Evolutionary conservation across 139 green algal species (phyloP).

Genomic region (Yamagishiella unicocca): DNA sequence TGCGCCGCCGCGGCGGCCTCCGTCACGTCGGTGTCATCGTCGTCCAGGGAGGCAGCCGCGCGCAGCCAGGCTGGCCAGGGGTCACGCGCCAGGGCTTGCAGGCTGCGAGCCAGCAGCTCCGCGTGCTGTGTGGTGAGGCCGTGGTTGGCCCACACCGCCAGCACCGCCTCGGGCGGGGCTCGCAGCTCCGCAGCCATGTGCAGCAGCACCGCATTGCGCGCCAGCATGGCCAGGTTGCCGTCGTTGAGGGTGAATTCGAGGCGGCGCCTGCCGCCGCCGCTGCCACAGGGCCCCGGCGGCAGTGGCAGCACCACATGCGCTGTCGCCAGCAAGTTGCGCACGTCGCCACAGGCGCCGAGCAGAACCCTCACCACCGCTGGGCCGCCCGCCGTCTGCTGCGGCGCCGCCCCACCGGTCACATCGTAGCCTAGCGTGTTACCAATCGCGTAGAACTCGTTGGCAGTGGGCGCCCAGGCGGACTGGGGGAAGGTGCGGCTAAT

Average conservation of each 20-base stretch:
- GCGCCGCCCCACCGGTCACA: not conserved
- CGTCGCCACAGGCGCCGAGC: constrained; percentile 43
- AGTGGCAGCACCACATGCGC: not conserved
- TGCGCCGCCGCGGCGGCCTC: not conserved
- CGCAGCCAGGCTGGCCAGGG: constrained; percentile 47
- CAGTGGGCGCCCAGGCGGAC: constrained; percentile 18
- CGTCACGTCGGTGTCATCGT: not conserved
- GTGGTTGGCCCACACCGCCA: constrained; percentile 49
- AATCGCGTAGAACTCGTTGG: constrained; percentile 49
- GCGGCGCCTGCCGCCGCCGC: not conserved
- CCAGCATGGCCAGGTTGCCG: constrained; percentile 49
- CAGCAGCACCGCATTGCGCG: constrained; percentile 48
- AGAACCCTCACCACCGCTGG: constrained; percentile 4
- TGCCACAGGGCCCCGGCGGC: not conserved
- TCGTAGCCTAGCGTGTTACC: constrained; percentile 42
- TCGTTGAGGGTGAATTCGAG: constrained; percentile 48
- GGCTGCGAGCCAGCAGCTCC: constrained; percentile 39
- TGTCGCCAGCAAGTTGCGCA: constrained; percentile 44
- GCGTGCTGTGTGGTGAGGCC: constrained; percentile 41
- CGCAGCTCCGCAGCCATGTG: constrained; percentile 25
- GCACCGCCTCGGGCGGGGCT: constrained; percentile 23
- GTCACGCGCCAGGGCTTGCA: not conserved
- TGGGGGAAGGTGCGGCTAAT: constrained; percentile 37
- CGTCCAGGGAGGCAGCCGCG: not conserved
- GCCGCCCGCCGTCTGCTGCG: not conserved